phyloP scores from a whole-genome alignment of 352 stramenopile species.

The Pythium pyrilobum region DNA sequence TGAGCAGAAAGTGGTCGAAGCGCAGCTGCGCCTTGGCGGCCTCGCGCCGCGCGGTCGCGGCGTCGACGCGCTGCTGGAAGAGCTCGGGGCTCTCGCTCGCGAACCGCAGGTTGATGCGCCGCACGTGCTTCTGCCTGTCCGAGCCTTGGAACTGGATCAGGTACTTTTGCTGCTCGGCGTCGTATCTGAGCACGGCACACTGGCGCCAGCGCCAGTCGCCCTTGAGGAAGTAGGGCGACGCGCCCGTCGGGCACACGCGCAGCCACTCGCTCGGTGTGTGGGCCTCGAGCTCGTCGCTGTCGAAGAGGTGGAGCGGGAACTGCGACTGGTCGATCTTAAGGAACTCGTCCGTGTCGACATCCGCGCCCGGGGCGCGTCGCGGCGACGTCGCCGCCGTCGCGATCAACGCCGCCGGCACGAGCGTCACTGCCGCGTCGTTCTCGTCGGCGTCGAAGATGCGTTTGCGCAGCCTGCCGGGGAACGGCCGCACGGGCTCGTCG shows the following conservation, averaged over 20 bases:
- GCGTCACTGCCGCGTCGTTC: neutral
- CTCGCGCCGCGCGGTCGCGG: conserved; percentile 55
- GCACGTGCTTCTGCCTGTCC: conserved; percentile 83
- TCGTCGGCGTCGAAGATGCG: conserved; percentile 31
- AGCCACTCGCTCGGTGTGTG: conserved; percentile 77
- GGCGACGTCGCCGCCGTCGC: neutral
- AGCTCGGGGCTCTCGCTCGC: conserved; percentile 57
- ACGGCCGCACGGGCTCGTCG: conserved; percentile 46
- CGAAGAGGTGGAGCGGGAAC: conserved; percentile 88
- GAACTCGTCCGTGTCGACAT: conserved; percentile 53
- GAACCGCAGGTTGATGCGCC: conserved; percentile 91
- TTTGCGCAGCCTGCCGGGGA: conserved; percentile 50
- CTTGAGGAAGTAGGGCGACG: conserved; percentile 82
- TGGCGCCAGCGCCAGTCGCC: conserved; percentile 81
- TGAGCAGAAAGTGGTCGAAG: conserved; percentile 88
- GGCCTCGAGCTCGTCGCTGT: conserved; percentile 83
- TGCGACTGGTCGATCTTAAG: conserved; percentile 89
- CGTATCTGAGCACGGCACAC: conserved; percentile 62
- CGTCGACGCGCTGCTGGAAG: conserved; percentile 76
- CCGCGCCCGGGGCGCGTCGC: neutral
- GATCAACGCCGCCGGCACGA: conserved; percentile 1
- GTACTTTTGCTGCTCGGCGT: conserved; percentile 61
- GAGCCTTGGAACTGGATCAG: conserved; percentile 83
- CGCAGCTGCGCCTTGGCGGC: conserved; percentile 82
- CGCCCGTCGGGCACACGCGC: conserved; percentile 29